Conservation (phyloP, 495 filamentous ascomycete genomes). For the Neurospora terricola region DNA sequence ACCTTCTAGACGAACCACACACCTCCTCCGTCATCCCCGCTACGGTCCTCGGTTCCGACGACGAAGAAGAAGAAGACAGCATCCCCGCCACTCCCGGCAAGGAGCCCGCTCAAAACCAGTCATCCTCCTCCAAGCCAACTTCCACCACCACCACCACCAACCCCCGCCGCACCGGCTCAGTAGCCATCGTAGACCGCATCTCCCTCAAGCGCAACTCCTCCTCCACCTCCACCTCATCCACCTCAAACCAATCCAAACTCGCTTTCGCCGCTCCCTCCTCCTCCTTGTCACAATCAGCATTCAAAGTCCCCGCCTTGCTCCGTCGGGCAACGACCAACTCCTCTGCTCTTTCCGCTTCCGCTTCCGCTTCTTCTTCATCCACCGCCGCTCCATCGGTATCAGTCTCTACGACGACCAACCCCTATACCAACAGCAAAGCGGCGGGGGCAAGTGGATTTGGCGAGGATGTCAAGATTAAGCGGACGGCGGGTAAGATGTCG, state of each 20-base stretch:
- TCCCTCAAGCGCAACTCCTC: conserved; percentile 52
- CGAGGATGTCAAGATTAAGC: conserved; percentile 50
- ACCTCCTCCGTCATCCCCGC: conserved; percentile 34
- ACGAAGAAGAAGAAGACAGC: conserved; percentile 18
- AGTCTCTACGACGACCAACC: conserved; percentile 17
- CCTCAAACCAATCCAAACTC: conserved; percentile 25
- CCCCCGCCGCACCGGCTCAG: conserved; percentile 29
- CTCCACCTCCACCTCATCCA: conserved; percentile 32
- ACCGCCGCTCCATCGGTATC: conserved; percentile 7
- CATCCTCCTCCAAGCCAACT: conserved; percentile 6
- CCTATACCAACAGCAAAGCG: conserved; percentile 27
- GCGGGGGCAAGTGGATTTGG: conserved; percentile 28
- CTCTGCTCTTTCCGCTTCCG: conserved; percentile 33
- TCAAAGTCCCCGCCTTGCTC: conserved; percentile 70
- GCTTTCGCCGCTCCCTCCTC: conserved; percentile 48
- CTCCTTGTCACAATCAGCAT: conserved; percentile 17
- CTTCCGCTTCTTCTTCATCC: conserved; percentile 11
- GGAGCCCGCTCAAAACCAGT: not conserved
- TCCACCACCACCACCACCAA: conserved; percentile 1
- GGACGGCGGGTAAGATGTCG: conserved; percentile 48
- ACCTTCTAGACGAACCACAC: conserved; percentile 62
- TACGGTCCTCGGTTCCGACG: conserved; percentile 31
- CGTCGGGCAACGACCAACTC: conserved; percentile 63
- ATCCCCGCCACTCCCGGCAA: not conserved
- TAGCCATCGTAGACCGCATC: conserved; percentile 69